Evolutionary conservation across 164 flowering plant species (phyloP).

Genomic region (Macadamia integrifolia): DNA sequence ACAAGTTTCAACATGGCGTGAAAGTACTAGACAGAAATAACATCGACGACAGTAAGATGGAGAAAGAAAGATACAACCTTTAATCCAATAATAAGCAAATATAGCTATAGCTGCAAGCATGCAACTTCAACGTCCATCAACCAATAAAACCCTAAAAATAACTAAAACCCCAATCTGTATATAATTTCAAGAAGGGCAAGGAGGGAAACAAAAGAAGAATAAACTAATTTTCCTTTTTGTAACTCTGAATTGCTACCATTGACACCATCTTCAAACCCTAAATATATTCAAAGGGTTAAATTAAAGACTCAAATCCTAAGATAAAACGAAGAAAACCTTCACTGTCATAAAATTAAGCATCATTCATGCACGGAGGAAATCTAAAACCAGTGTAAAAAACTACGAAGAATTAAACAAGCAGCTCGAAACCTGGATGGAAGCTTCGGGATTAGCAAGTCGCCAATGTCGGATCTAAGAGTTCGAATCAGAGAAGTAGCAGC

Average conservation of each 20-base stretch:
- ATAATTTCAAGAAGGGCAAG: no score
- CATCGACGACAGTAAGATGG: no score
- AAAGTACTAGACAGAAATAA: no score
- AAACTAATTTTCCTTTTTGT: background rate
- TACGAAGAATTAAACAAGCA: background rate
- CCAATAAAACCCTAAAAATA: no score
- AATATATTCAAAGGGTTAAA: background rate
- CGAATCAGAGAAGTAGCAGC: background rate
- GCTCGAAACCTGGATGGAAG: background rate
- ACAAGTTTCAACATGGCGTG: no score
- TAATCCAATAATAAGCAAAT: no score
- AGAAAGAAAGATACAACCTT: no score
- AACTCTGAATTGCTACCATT: background rate
- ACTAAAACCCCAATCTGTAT: no score
- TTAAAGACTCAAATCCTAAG: background rate
- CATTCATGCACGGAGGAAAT: background rate
- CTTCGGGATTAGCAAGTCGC: background rate
- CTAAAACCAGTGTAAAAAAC: background rate
- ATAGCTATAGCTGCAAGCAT: no score
- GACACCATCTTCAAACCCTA: background rate
- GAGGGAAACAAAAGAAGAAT: no score
- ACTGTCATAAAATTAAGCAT: background rate
- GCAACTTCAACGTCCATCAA: no score
- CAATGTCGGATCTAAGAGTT: background rate
- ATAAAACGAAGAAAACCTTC: background rate